Evolutionary conservation across 1,139 yeast genomes (phyloP).

Genomic region (Diutina sp.): DNA sequence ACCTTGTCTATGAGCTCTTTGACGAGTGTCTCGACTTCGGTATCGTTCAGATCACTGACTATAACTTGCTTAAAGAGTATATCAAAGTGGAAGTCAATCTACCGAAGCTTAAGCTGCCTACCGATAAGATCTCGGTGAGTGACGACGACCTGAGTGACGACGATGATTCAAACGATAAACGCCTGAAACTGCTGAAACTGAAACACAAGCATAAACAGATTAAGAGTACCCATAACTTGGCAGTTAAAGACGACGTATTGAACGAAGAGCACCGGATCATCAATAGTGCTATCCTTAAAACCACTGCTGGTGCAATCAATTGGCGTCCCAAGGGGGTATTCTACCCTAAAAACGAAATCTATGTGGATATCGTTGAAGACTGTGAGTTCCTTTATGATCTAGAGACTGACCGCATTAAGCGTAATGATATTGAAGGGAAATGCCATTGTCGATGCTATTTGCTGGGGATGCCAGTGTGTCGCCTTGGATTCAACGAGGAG

Average conservation of each 20-base stretch:
- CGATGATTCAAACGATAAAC: constrained; percentile 5
- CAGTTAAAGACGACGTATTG: constrained; percentile 12
- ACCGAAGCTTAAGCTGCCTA: constrained; percentile 9
- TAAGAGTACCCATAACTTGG: constrained; percentile 29
- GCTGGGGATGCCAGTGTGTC: constrained; percentile 35
- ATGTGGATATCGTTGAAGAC: constrained; percentile 28
- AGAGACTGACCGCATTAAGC: constrained; percentile 14
- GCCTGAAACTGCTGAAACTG: constrained; percentile 5
- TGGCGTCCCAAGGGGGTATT: constrained; percentile 39
- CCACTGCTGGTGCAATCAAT: constrained; percentile 28
- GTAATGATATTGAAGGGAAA: constrained; percentile 25
- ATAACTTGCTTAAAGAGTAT: constrained; percentile 30
- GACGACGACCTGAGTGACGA: constrained; percentile 3
- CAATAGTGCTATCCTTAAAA: constrained; percentile 46
- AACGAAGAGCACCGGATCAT: constrained; percentile 16
- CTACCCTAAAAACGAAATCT: constrained; percentile 34
- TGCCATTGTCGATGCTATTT: constrained; percentile 28
- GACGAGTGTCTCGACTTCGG: constrained; percentile 38
- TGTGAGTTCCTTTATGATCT: constrained; percentile 29
- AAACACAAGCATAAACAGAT: constrained; percentile 11
- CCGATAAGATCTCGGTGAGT: background rate
- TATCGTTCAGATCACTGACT: constrained; percentile 29
- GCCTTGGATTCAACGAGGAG: constrained; percentile 29
- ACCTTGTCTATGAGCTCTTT: constrained; percentile 26
- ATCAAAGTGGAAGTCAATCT: constrained; percentile 27